Evolutionary conservation across 176 grass and related monocot species (phyloP), one percentile per base, ranked within the genome.

Genomic region (Bonia amplexicaulis): DNA sequence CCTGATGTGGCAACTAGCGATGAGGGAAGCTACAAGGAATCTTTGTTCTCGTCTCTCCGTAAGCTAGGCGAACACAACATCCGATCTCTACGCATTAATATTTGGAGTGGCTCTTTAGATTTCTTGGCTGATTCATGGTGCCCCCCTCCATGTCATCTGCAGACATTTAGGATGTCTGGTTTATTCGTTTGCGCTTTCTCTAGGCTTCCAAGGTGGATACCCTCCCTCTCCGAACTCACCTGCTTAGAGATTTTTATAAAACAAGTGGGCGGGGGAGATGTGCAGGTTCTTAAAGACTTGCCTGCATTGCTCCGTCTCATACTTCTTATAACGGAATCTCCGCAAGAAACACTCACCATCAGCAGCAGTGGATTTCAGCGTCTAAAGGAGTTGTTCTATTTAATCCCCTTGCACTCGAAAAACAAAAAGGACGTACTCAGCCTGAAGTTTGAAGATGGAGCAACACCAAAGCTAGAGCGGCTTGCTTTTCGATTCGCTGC

Each of bases 61-160:
- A 82, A 82, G 44, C 62, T 87, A 19, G 60, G 78, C 19, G 69
- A 66, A 74, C 51, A 37, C 51, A 80, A 67, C 78, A 59, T 87
- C 39, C 45, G 49, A 31, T 80, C 68, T 15, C 22, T 86, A 58
- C 27, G 9, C 35, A 33, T 69, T 64, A 14, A 14, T n/a, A 61
- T 66, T 54, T 3, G 0, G 53, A 79, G 58, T 55, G 54, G 41
- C 63, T 80, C 85, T 49, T 26, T 55, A 48, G 78, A 87, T 87
- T 81, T 81, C 48, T 74, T 81, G 71, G 41, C 42, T 31, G 69
- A 87, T 35, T 87, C 77, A 8, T 45, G 71, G 78, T 75, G 46
- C 48, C 78, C 59, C 66, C 12, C 40, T 74, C 59, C 69, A 67
- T 16, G 23, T 23, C 35, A 35, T 35, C 52, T 87, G 9, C 59